Conservation (phyloP, 495 filamentous ascomycete genomes). For the Aspergillus mulundensis region DNA sequence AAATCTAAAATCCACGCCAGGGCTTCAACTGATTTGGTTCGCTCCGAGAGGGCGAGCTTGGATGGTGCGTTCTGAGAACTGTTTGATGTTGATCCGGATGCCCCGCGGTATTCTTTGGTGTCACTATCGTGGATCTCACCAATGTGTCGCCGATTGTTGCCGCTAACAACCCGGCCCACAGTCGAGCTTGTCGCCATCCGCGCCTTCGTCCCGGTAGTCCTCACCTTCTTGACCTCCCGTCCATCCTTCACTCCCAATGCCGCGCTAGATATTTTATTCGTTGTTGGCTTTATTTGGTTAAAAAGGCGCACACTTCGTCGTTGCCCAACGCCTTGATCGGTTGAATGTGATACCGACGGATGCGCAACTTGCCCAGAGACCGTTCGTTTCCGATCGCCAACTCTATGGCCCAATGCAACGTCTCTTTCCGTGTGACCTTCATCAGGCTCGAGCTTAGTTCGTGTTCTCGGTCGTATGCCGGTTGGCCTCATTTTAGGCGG, state of each 20-base stretch:
- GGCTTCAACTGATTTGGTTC: constrained; percentile 67
- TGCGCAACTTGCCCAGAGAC: constrained; percentile 76
- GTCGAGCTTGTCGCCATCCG: constrained; percentile 53
- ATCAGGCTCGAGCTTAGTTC: constrained; percentile 47
- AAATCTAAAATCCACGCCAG: constrained; percentile 76
- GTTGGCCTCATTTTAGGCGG: constrained; percentile 61
- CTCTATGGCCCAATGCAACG: constrained; percentile 27
- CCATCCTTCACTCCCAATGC: constrained; percentile 54
- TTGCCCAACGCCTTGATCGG: constrained; percentile 65
- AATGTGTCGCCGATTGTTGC: constrained; percentile 57
- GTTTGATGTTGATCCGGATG: constrained; percentile 19
- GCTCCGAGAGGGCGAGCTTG: constrained; percentile 28
- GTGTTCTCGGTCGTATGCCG: constrained; percentile 46
- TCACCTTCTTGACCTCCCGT: constrained; percentile 74
- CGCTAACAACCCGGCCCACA: constrained; percentile 81
- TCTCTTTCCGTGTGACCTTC: constrained; percentile 38
- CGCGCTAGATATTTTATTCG: constrained; percentile 49
- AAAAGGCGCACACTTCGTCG: constrained; percentile 77
- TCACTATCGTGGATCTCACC: constrained; percentile 67
- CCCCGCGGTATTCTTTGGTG: constrained; percentile 47
- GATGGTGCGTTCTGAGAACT: constrained; percentile 25
- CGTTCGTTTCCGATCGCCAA: constrained; percentile 72
- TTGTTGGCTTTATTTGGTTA: constrained; percentile 62
- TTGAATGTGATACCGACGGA: constrained; percentile 44
- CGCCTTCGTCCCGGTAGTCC: constrained; percentile 57